Evolutionary conservation across 257 asterid species (phyloP).

Genomic region (Penstemon newberryi): DNA sequence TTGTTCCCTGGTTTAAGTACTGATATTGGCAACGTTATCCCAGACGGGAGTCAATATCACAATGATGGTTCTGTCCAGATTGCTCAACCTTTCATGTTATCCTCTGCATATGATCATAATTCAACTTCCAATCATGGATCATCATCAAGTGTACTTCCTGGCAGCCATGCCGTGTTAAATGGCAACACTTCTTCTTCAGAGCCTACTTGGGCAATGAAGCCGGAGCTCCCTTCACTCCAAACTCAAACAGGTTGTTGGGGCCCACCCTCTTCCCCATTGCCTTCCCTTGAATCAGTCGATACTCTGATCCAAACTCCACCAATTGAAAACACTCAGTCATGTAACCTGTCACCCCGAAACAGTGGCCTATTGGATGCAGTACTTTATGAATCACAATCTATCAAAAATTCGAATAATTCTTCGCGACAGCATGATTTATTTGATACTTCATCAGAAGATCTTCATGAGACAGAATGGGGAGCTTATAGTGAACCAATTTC

Average conservation of each 20-base stretch:
- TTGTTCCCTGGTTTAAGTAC: slow-evolving; percentile 26
- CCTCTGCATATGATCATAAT: slow-evolving; percentile 37
- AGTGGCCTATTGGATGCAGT: slow-evolving; percentile 64
- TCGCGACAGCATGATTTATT: slow-evolving; percentile 26
- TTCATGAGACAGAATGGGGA: slow-evolving; percentile 44
- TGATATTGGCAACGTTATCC: slow-evolving; percentile 27
- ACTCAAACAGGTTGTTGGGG: slow-evolving; percentile 44
- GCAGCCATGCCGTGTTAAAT: slow-evolving; percentile 46
- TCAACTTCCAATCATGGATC: slow-evolving; percentile 27
- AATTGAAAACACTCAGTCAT: slow-evolving; percentile 36
- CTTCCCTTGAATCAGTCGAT: slow-evolving; percentile 45
- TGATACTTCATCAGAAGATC: slow-evolving; percentile 32
- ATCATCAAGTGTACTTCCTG: slow-evolving; percentile 34
- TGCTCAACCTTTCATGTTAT: slow-evolving; percentile 30
- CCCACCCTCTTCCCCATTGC: slow-evolving; percentile 51
- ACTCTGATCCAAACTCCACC: slow-evolving; percentile 43
- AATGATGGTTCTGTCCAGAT: slow-evolving; percentile 32
- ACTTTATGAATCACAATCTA: slow-evolving; percentile 42
- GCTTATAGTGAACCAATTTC: slow-evolving; percentile 39
- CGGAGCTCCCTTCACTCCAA: slow-evolving; percentile 90
- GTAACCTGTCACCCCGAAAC: slow-evolving; percentile 41
- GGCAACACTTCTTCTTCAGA: slow-evolving; percentile 46
- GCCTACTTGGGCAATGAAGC: slow-evolving; percentile 47
- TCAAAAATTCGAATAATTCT: slow-evolving; percentile 34
- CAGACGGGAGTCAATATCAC: slow-evolving; percentile 36